phyloP scores from a whole-genome alignment of 352 stramenopile species.

The Phytophthora ohioensis region DNA sequence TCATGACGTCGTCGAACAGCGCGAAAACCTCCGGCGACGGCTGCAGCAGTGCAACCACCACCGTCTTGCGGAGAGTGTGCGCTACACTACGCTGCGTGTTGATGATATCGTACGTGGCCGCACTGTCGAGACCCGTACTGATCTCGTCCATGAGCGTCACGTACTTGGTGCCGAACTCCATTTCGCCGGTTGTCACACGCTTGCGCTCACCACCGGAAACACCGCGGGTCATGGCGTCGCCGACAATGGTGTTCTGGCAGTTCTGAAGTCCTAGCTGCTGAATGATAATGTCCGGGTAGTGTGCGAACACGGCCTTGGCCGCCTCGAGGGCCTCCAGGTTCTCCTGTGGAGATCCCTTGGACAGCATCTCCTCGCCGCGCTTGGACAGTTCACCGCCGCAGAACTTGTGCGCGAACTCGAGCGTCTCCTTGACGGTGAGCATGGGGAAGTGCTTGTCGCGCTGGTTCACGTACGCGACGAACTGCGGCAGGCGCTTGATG shows the following conservation, averaged over 20 bases:
- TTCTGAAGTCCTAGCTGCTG: constrained; percentile 38
- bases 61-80: constrained; percentile 37
- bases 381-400: constrained; percentile 37
- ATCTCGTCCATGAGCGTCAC: constrained; percentile 92
- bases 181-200: constrained; percentile 52
- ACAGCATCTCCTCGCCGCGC: constrained; percentile 23
- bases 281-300: constrained; percentile 31
- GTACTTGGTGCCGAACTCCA: constrained; percentile 76
- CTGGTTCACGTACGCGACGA: constrained; percentile 57
- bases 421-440: constrained; percentile 64
- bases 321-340: constrained; percentile 21
- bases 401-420: constrained; percentile 56
- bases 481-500: constrained; percentile 48
- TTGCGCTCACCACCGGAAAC: constrained; percentile 65
- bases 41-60: constrained; percentile 80
- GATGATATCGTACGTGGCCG: constrained; percentile 52
- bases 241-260: constrained; percentile 65
- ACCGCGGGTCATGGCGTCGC: constrained; percentile 56
- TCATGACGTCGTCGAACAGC: constrained; percentile 73
- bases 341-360: constrained; percentile 12
- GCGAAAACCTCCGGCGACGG: constrained; percentile 91
- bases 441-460: constrained; percentile 59
- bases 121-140: constrained; percentile 89
- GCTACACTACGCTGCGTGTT: constrained; percentile 32
- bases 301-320: constrained; percentile 9